Evolutionary conservation across 2,329 filamentous ascomycete species (phyloP).

Genomic region (Aspergillus flavus): DNA sequence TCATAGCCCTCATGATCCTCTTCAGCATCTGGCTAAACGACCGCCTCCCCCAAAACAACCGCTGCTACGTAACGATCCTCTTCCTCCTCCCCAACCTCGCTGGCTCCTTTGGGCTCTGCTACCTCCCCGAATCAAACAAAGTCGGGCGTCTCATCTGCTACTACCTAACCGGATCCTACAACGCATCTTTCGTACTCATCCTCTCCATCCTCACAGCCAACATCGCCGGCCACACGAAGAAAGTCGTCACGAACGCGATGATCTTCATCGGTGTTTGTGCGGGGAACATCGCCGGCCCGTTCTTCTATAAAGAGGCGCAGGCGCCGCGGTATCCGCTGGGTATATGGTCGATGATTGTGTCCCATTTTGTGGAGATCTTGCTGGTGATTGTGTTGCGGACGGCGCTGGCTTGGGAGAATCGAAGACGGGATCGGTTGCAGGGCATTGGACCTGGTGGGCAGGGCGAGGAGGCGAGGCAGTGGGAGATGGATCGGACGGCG

Average conservation of each 20-base stretch:
- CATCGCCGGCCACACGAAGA: conserved; percentile 60
- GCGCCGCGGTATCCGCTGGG: conserved; percentile 43
- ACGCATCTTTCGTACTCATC: conserved; percentile 57
- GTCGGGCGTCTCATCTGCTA: conserved; percentile 62
- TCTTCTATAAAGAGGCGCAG: conserved; percentile 62
- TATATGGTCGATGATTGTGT: conserved; percentile 61
- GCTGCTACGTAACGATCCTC: conserved; percentile 55
- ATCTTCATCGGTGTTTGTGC: conserved; percentile 63
- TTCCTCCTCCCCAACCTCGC: conserved; percentile 62
- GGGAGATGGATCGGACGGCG: conserved; percentile 52
- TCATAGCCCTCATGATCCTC: conserved; percentile 55
- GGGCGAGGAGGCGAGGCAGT: conserved; percentile 23
- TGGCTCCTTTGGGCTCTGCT: conserved; percentile 60
- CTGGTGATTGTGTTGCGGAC: conserved; percentile 51
- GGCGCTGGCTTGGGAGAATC: conserved; percentile 54
- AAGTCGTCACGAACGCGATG: conserved; percentile 64
- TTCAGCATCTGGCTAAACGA: conserved; percentile 53
- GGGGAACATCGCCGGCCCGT: conserved; percentile 64
- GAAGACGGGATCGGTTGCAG: conserved; percentile 52
- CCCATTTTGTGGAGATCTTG: conserved; percentile 55
- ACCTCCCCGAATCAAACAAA: conserved; percentile 53
- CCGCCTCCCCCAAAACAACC: conserved; percentile 45
- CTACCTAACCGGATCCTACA: conserved; percentile 58
- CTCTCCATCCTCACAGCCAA: conserved; percentile 48
- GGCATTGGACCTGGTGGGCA: conserved; percentile 12